Percentiles rank a stretch among this genome's conserved stretches.
phyloP scores from a whole-genome alignment of 2,329 filamentous ascomycete species.

The Aureobasidium leucospermi region DNA sequence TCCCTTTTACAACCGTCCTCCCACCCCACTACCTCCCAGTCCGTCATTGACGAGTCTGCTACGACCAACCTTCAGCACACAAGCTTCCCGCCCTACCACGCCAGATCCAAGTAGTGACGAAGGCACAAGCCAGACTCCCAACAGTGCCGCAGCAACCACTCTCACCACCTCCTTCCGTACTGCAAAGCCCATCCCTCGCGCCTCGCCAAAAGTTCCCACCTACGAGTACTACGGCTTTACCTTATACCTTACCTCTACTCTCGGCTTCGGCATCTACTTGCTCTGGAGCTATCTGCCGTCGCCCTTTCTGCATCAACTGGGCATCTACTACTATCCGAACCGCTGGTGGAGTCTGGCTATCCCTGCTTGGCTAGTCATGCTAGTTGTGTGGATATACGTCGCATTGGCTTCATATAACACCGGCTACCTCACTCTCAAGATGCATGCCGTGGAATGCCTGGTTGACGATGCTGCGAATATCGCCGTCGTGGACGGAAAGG shows the following conservation, averaged over 20 bases:
- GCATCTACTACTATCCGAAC: conserved; percentile 94
- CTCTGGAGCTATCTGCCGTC: conserved; percentile 88
- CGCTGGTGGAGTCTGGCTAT: conserved; percentile 96
- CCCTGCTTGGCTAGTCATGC: conserved; percentile 82
- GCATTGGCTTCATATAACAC: conserved; percentile 88
- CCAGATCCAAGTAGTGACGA: conserved; percentile 89
- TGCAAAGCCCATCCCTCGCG: conserved; percentile 64
- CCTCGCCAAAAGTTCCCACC: conserved; percentile 89
- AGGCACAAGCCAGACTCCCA: conserved; percentile 31
- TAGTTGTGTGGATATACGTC: conserved; percentile 86
- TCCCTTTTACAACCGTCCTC: conserved; percentile 96
- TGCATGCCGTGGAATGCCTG: conserved; percentile 77
- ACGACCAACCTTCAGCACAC: conserved; percentile 58
- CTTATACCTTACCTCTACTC: conserved; percentile 79
- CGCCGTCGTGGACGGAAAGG: conserved; percentile 69
- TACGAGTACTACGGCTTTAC: conserved; percentile 99
- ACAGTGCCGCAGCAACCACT: conserved; percentile 53
- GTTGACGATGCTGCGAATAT: conserved; percentile 86
- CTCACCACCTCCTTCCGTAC: conserved; percentile 47
- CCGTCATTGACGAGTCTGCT: conserved; percentile 88
- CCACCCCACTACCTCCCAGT: conserved; percentile 85
- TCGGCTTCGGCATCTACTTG: conserved; percentile 67
- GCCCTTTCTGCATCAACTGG: conserved; percentile 83
- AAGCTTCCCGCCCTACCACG: conserved; percentile 72
- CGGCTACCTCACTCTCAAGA: conserved; percentile 73